Percentiles rank a stretch among this genome's conserved stretches.
phyloP scores from a whole-genome alignment of 2,329 filamentous ascomycete species.

The Emericellopsis atlantica region DNA sequence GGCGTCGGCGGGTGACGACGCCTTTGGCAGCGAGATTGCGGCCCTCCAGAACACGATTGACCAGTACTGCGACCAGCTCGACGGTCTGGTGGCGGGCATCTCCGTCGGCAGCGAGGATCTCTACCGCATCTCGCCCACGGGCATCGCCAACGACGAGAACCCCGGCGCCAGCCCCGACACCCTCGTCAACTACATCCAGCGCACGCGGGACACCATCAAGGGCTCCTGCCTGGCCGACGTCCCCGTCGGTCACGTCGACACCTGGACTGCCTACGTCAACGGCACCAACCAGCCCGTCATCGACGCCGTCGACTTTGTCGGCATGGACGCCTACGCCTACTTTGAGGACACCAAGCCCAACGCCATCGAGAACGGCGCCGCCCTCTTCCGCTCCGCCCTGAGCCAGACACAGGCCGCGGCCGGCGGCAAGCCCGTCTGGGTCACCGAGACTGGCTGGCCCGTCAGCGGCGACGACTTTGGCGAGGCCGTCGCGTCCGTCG shows the following conservation, averaged over 20 bases:
- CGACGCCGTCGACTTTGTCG: slow-evolving; percentile 62
- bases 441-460: slow-evolving; percentile 85
- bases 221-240: slow-evolving; percentile 45
- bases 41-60: slow-evolving; percentile 59
- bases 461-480: slow-evolving; percentile 53
- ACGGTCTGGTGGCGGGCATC: slow-evolving; percentile 62
- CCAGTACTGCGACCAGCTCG: slow-evolving; percentile 55
- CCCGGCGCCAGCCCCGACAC: slow-evolving; percentile 48
- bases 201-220: slow-evolving; percentile 50
- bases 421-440: slow-evolving; percentile 62
- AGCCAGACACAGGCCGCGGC: slow-evolving; percentile 44
- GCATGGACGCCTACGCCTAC: slow-evolving; percentile 78
- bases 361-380: slow-evolving; percentile 47
- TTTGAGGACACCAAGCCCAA: slow-evolving; percentile 61
- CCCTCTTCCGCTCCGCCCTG: slow-evolving; percentile 57
- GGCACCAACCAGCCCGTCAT: slow-evolving; percentile 58
- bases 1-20: slow-evolving; percentile 54
- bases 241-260: slow-evolving; percentile 75
- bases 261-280: slow-evolving; percentile 74
- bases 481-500: slow-evolving; percentile 45
- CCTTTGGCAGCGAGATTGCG: slow-evolving; percentile 59
- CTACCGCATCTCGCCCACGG: slow-evolving; percentile 65
- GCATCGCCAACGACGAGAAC: slow-evolving; percentile 48
- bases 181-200: slow-evolving; percentile 57
- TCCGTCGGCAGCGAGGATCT: slow-evolving; percentile 81